phyloP scores from a whole-genome alignment of 2,329 filamentous ascomycete genomes.

The Claviceps spartinae region DNA sequence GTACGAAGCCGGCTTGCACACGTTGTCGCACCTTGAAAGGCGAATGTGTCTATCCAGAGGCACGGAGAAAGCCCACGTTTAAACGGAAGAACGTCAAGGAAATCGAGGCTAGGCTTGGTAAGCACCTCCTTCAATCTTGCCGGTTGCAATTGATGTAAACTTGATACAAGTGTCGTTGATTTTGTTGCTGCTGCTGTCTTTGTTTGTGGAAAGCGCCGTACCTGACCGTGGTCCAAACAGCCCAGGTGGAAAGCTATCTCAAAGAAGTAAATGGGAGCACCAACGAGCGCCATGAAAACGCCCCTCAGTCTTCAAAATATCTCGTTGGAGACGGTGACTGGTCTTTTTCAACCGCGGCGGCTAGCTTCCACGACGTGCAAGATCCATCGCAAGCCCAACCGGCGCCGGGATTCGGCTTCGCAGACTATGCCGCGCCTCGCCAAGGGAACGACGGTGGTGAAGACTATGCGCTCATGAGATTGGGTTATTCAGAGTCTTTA shows the following conservation, averaged over 20 bases:
- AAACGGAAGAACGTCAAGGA: slow-evolving; percentile 86
- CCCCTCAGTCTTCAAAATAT: slow-evolving; percentile 3
- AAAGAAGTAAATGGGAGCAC: slow-evolving; percentile 43
- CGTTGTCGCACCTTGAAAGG: slow-evolving; percentile 59
- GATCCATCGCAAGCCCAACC: slow-evolving; percentile 5
- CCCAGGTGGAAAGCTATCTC: slow-evolving; percentile 69
- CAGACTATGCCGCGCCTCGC: slow-evolving; percentile 7
- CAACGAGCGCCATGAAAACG: slow-evolving; percentile 4
- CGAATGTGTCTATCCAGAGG: slow-evolving; percentile 79
- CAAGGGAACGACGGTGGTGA: slow-evolving; percentile 2
- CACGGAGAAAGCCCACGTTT: slow-evolving; percentile 73
- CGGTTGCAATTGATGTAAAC: background rate
- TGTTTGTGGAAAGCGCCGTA: background rate
- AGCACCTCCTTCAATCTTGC: slow-evolving; percentile 7
- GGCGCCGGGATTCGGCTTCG: slow-evolving; percentile 6
- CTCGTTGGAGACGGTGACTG: slow-evolving; percentile 5
- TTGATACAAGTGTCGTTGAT: background rate
- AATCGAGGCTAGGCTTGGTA: slow-evolving; percentile 76
- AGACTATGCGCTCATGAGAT: slow-evolving; percentile 45
- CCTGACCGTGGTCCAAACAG: slow-evolving; percentile 25
- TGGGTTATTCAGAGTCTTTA: slow-evolving; percentile 71
- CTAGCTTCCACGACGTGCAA: slow-evolving; percentile 3
- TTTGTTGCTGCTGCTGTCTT: background rate
- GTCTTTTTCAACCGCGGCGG: slow-evolving; percentile 6
- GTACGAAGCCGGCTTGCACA: slow-evolving; percentile 61